A percentile compares a stretch with the other conserved stretches of the same genome.
These are phyloP conservation scores for Echinosphaeria canescens DNA, from an alignment of 2,329 filamentous ascomycete genomes.

Conservation along the genomic window DNA sequence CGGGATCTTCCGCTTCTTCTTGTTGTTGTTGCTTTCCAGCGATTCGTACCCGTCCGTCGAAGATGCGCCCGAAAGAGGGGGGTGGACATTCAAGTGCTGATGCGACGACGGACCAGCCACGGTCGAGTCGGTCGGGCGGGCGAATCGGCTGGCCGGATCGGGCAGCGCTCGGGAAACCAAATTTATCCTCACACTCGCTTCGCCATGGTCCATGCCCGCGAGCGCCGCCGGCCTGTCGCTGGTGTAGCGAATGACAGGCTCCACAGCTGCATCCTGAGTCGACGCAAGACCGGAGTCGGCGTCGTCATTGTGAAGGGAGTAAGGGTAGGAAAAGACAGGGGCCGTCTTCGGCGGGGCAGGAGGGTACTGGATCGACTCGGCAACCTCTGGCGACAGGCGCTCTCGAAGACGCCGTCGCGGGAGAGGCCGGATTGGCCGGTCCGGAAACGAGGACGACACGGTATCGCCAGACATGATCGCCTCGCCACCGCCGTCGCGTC, in stretches of 20 bases:
- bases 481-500: constrained; percentile 18
- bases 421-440: constrained; percentile 80
- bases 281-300: constrained; percentile 8
- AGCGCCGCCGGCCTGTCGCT: constrained; percentile 33
- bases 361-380: constrained; percentile 64
- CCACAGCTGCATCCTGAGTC: constrained; percentile 10
- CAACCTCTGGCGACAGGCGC: constrained; percentile 67
- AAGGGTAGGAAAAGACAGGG: constrained; percentile 58
- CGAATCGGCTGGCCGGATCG: too few relatives aligned
- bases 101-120: too few relatives aligned
- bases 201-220: constrained; percentile 40
- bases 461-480: constrained; percentile 48
- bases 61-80: constrained; percentile 45
- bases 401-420: constrained; percentile 79
- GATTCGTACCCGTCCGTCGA: constrained; percentile 83
- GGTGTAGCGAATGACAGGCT: constrained; percentile 2
- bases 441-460: constrained; percentile 61
- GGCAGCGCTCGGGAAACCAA: too few relatives aligned
- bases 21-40: constrained; percentile 97
- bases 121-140: too few relatives aligned
- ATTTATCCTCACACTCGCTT: constrained; percentile 15
- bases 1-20: constrained; percentile 97
- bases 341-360: constrained; percentile 47
- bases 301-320: constrained; percentile 28
- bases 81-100: too few relatives aligned